Evolutionary conservation across 148 eudicot species (phyloP), one percentile per base, ranked within the genome.

Genomic region (Tetragonia tetragonoides): DNA sequence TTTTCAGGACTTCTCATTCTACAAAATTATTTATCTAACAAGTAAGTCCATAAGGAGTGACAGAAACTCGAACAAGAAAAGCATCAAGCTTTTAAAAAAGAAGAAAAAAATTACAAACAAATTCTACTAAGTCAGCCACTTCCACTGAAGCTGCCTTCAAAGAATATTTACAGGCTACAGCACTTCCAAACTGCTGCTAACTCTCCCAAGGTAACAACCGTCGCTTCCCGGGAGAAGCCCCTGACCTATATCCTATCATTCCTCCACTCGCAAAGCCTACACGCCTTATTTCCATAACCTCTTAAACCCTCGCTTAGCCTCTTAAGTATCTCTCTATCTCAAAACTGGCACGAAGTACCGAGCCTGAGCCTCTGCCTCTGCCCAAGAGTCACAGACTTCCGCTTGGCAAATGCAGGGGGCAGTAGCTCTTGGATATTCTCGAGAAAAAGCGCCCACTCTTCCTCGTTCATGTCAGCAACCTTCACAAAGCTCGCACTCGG

Each of bases 321-420:
- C 60, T 37, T 63, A 66, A 42, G 51, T 59, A 18, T 73, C 21
- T 77, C 49, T 70, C 78, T 72, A 40, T 59, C 86, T 91, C 93
- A 95, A 95, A 95, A 95, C 93, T 90, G 90, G 95, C 99, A 95
- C 3, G 98, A 96, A 86, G 99, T 91, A 56, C 99, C 99, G 20
- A 96, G 92, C 90, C 98, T 91, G 89, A 86, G 99, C 68, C 92
- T 85, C 89, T 87, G 93, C 87, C 75, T 93, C 87, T 90, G 95
- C 28, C 97, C 95, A 42, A 82, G 76, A 12, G 89, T 88, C 37
- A 70, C 84, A 5, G 84, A 70, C 74, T 91, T 90, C 9, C 95
- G 83, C 84, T 86, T 77, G 69, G 78, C 87, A 74, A 96, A 96
- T 69, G 97, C 97, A 1, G 91, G 88, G 77, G 42, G 72, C 54